phyloP scores from a whole-genome alignment of 805 yeast species.

The Metschnikowia cerradonensis region DNA sequence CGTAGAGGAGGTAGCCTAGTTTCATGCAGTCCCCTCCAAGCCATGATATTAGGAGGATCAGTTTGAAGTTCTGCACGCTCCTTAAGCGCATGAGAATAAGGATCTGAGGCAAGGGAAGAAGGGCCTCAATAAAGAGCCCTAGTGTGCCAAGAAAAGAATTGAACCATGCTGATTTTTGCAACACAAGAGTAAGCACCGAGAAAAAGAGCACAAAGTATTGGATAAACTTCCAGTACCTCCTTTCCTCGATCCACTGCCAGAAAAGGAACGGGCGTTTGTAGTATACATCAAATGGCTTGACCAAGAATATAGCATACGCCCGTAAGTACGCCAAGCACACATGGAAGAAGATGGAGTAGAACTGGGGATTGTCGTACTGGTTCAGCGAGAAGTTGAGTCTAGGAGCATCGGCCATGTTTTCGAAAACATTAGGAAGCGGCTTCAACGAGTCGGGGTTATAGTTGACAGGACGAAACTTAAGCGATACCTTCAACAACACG shows the following conservation, averaged over 20 bases:
- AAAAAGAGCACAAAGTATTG: conserved; percentile 40
- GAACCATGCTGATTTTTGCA: conserved; percentile 34
- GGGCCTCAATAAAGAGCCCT: conserved; percentile 69
- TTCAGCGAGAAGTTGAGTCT: conserved; percentile 7
- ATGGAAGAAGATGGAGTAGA: conserved; percentile 7
- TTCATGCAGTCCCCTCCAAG: conserved; percentile 83
- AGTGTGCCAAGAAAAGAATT: conserved; percentile 53
- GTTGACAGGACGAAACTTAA: conserved; percentile 48
- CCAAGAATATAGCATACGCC: conserved; percentile 23
- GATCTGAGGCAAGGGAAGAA: conserved; percentile 74
- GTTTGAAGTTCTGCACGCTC: conserved; percentile 74
- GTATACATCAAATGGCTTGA: conserved; percentile 67
- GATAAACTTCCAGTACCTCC: conserved; percentile 61
- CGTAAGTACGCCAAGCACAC: conserved; percentile 9
- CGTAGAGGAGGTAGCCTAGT: conserved; percentile 67
- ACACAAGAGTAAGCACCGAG: conserved; percentile 36
- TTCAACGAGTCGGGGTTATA: conserved; percentile 32
- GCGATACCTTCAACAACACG: conserved; percentile 57
- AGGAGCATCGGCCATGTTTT: conserved; percentile 21
- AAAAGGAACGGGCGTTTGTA: conserved; percentile 61
- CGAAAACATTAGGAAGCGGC: conserved; percentile 26
- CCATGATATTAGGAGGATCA: conserved; percentile 77
- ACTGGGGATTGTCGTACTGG: conserved; percentile 9
- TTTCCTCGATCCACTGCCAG: conserved; percentile 81
- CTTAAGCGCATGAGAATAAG: conserved; percentile 61